phyloP scores from a whole-genome alignment of 257 asterid species.

The Fraxinus quadrangulata region DNA sequence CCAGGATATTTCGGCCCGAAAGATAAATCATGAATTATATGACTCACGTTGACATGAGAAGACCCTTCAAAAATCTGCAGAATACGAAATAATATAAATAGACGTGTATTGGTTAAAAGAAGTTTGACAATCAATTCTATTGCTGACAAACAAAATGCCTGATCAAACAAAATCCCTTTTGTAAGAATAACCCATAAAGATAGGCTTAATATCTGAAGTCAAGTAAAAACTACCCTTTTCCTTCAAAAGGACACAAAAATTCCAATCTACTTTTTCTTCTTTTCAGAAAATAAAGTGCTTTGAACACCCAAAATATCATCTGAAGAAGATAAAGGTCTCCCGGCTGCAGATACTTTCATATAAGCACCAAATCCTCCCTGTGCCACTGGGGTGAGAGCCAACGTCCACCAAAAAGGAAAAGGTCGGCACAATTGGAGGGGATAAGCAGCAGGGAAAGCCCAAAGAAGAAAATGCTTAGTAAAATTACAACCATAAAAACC shows the following conservation, averaged over 20 bases:
- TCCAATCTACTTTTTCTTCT: neutral
- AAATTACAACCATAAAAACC: neutral
- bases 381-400: neutral
- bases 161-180: neutral
- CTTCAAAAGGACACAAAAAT: neutral
- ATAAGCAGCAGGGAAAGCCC: neutral
- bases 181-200: neutral
- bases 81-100: slow-evolving; percentile 24
- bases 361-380: neutral
- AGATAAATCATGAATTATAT: slow-evolving; percentile 84
- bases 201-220: neutral
- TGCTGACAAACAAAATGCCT: neutral
- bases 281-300: neutral
- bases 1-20: slow-evolving; percentile 99
- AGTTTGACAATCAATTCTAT: neutral
- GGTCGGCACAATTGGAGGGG: neutral
- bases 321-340: slow-evolving; percentile 1
- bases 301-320: neutral
- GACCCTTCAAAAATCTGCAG: slow-evolving; percentile 86
- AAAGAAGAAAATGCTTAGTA: neutral
- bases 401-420: neutral
- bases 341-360: neutral
- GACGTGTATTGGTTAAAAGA: neutral
- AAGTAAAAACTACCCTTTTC: neutral
- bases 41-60: slow-evolving; percentile 94